These are phyloP conservation scores for Ormosia semicastrata DNA, from an alignment of 306 rosid genomes.

Conservation along the genomic window DNA sequence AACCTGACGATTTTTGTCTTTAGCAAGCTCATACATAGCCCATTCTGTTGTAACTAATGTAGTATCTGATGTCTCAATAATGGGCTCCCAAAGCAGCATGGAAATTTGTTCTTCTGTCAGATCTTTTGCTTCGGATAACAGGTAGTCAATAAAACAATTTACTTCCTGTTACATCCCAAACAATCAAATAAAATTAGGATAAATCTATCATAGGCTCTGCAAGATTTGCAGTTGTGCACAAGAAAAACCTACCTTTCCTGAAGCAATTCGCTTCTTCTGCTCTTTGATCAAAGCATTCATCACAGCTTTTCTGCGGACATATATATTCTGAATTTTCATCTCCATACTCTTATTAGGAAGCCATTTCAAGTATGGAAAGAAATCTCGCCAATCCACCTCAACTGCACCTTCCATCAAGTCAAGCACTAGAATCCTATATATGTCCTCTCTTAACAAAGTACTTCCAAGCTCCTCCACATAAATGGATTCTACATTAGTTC, in stretches of 20 bases:
- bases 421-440: conserved; percentile 62
- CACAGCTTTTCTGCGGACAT: conserved; percentile 41
- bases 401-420: conserved; percentile 90
- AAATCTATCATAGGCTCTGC: not conserved
- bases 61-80: conserved; percentile 84
- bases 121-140: conserved; percentile 64
- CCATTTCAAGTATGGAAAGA: conserved; percentile 93
- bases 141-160: conserved; percentile 59
- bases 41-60: conserved; percentile 81
- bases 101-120: conserved; percentile 56
- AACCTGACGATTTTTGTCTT: conserved; percentile 69
- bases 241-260: conserved; percentile 60
- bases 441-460: conserved; percentile 50
- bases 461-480: conserved; percentile 66
- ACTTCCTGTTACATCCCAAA: conserved; percentile 46
- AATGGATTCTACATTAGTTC: conserved; percentile 54
- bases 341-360: conserved; percentile 72
- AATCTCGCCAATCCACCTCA: conserved; percentile 97
- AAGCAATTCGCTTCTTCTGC: conserved; percentile 64
- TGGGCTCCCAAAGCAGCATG: conserved; percentile 82
- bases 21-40: conserved; percentile 88
- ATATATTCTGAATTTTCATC: conserved; percentile 43
- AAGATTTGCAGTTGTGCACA: not conserved
- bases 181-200: conserved; percentile 17
- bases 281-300: conserved; percentile 66